Conservation (phyloP, 2,329 filamentous ascomycete genomes). For the Arthrobotrys conoides region DNA sequence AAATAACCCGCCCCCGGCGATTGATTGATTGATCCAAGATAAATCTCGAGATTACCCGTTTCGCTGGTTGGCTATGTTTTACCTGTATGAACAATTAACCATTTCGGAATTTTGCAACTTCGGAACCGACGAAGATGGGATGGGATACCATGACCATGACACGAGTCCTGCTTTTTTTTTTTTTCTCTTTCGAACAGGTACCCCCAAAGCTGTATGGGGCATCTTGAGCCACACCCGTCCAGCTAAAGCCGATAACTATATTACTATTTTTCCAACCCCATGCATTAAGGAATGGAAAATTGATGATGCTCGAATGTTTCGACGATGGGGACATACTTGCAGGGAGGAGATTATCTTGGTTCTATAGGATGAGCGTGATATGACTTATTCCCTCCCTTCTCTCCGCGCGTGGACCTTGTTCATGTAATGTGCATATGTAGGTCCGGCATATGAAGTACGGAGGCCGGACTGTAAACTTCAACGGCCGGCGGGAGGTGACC, state of each 20-base stretch:
- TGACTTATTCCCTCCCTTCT: slow-evolving; percentile 29
- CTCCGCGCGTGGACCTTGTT: slow-evolving; percentile 54
- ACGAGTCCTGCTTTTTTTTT: slow-evolving; percentile 31
- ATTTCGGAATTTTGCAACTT: slow-evolving; percentile 45
- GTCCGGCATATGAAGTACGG: slow-evolving; percentile 16
- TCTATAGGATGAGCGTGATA: slow-evolving; percentile 41
- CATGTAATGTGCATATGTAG: background rate
- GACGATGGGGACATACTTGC: slow-evolving; percentile 20
- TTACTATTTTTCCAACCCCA: slow-evolving; percentile 24
- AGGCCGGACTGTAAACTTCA: background rate
- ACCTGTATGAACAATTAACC: background rate
- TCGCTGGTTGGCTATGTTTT: slow-evolving; percentile 30
- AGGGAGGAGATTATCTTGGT: slow-evolving; percentile 26
- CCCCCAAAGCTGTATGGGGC: slow-evolving; percentile 27
- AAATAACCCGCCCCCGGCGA: too few species aligned
- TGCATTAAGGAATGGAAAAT: too few species aligned
- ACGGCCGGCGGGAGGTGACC: slow-evolving; percentile 28
- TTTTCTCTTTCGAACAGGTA: too few species aligned
- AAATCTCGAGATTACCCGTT: slow-evolving; percentile 28
- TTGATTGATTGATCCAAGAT: slow-evolving; percentile 35
- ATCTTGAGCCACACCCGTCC: slow-evolving; percentile 42
- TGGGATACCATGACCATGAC: slow-evolving; percentile 36
- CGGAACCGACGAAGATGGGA: slow-evolving; percentile 48
- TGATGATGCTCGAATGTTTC: slow-evolving; percentile 24
- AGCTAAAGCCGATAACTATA: slow-evolving; percentile 19